These are phyloP conservation scores for Euphorbia celastroides DNA, from an alignment of 441 rosid genomes.

Conservation along the genomic window DNA sequence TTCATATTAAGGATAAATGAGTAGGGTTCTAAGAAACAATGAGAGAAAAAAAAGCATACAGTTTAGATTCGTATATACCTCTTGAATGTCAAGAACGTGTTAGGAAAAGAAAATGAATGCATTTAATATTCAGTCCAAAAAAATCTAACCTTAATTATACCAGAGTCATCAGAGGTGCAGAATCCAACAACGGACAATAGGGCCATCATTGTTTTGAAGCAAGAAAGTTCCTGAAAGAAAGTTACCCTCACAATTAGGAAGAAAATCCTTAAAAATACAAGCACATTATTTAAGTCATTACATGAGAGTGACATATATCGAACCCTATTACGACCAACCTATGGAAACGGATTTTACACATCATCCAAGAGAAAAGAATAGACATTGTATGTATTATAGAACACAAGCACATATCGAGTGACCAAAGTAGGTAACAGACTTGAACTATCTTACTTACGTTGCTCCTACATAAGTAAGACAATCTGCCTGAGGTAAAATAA, in stretches of 20 bases:
- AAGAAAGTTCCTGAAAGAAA: conserved; percentile 49
- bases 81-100: neutral
- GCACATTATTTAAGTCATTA: neutral
- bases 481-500: neutral
- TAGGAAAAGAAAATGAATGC: neutral
- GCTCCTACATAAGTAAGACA: neutral
- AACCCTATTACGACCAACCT: neutral
- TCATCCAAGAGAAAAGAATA: neutral
- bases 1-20: no score
- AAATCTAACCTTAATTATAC: conserved; percentile 57
- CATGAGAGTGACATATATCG: neutral
- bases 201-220: conserved; percentile 54
- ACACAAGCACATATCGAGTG: neutral
- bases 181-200: conserved; percentile 65
- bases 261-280: conserved; percentile 2
- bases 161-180: conserved; percentile 40
- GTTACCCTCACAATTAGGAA: conserved; percentile 13
- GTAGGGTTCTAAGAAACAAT: neutral
- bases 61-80: conserved; percentile 1
- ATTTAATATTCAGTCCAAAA: conserved; percentile 17
- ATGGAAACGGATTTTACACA: no score
- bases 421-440: neutral
- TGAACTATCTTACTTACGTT: neutral
- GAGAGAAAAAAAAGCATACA: neutral
- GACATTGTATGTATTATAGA: neutral